Evolutionary conservation across 2,329 filamentous ascomycete species (phyloP).

Genomic region (Mollisia scopiformis): DNA sequence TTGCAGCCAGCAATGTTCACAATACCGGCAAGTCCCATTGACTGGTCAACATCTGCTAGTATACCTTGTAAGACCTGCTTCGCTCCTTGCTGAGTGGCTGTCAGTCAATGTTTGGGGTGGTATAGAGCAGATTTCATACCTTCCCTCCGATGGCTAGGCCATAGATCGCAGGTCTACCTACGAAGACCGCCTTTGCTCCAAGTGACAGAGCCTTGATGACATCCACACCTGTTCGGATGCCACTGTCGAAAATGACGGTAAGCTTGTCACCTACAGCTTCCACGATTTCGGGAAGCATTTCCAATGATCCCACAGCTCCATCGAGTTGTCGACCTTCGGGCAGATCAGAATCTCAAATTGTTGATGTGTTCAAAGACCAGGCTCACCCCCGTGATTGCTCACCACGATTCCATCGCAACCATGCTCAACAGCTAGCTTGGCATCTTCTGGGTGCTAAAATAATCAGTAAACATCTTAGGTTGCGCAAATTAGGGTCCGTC

Average conservation of each 20-base stretch:
- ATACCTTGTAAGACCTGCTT: constrained; percentile 53
- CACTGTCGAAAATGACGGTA: constrained; percentile 64
- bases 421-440: constrained; percentile 45
- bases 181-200: constrained; percentile 58
- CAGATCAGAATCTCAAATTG: neutral
- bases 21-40: constrained; percentile 57
- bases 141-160: constrained; percentile 58
- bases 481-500: neutral
- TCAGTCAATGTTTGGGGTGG: neutral
- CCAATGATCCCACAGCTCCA: constrained; percentile 55
- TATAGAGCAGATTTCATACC: constrained; percentile 17
- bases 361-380: neutral
- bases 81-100: constrained; percentile 46
- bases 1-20: constrained; percentile 29
- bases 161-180: constrained; percentile 61
- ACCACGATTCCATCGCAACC: constrained; percentile 56
- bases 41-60: constrained; percentile 56
- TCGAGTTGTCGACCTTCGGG: constrained; percentile 55
- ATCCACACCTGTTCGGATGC: constrained; percentile 57
- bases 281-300: constrained; percentile 62
- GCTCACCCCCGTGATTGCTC: constrained; percentile 60
- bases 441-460: constrained; percentile 47
- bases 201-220: constrained; percentile 59
- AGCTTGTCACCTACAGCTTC: constrained; percentile 62
- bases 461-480: neutral